Evolutionary conservation across 2,329 filamentous ascomycete species (phyloP).

Genomic region (Blastomyces parvus): DNA sequence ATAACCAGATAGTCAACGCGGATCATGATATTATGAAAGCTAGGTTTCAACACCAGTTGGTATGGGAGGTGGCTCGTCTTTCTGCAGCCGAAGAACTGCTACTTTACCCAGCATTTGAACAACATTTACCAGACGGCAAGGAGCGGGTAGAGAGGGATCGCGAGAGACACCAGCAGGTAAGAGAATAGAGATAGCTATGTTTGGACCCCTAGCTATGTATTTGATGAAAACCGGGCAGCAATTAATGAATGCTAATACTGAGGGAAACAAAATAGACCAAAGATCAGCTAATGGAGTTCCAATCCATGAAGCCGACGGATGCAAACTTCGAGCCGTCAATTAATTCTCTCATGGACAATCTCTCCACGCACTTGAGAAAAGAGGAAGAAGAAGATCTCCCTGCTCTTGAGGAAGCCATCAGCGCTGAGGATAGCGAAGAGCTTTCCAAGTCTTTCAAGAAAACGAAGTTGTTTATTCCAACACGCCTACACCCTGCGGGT

Average conservation of each 20-base stretch:
- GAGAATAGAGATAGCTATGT: slow-evolving; percentile 16
- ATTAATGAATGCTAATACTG: neutral
- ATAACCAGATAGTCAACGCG: slow-evolving; percentile 36
- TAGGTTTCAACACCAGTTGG: slow-evolving; percentile 43
- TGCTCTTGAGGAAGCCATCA: slow-evolving; percentile 35
- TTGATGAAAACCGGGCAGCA: neutral
- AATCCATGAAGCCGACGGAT: slow-evolving; percentile 33
- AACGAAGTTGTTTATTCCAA: slow-evolving; percentile 45
- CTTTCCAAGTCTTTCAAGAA: slow-evolving; percentile 38
- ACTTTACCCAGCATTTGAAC: slow-evolving; percentile 47
- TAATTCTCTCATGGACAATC: slow-evolving; percentile 32
- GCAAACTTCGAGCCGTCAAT: slow-evolving; percentile 34
- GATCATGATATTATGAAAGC: slow-evolving; percentile 35
- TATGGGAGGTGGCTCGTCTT: slow-evolving; percentile 45
- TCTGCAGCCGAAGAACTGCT: slow-evolving; percentile 44
- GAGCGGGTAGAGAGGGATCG: slow-evolving; percentile 32
- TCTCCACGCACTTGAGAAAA: slow-evolving; percentile 40
- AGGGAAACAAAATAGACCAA: slow-evolving; percentile 35
- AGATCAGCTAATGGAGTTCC: slow-evolving; percentile 39
- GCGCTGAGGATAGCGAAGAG: slow-evolving; percentile 23
- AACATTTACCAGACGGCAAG: slow-evolving; percentile 37
- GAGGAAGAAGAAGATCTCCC: slow-evolving; percentile 43
- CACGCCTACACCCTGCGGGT: slow-evolving; percentile 40
- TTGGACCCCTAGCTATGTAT: neutral
- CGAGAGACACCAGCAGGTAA: slow-evolving; percentile 12